Percentiles rank a stretch among this genome's conserved stretches.
phyloP scores from a whole-genome alignment of 345 rosid genomes.

The Atalantia buxifolia region DNA sequence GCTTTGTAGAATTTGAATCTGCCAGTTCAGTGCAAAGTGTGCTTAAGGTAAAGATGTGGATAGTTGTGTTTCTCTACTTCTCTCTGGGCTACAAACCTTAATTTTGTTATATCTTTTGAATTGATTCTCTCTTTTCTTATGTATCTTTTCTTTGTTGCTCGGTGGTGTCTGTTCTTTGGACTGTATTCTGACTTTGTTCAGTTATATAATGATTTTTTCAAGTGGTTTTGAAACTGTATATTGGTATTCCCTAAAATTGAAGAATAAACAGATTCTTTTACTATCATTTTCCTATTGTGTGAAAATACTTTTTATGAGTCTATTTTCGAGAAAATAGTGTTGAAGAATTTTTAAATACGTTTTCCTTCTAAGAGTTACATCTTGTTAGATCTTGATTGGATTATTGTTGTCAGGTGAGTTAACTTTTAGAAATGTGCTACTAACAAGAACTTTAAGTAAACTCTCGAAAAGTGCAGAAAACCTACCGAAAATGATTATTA shows the following conservation, averaged over 20 bases:
- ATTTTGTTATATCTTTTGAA: neutral
- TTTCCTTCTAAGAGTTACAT: neutral
- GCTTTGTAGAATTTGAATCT: slow-evolving; percentile 78
- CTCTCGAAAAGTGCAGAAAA: neutral
- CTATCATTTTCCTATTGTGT: neutral
- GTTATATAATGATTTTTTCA: neutral
- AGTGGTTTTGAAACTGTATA: neutral
- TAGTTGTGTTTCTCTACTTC: neutral
- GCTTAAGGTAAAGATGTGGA: slow-evolving; percentile 40
- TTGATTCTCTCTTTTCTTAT: neutral
- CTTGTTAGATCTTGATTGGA: neutral
- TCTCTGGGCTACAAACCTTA: neutral
- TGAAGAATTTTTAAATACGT: neutral
- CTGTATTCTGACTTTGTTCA: neutral
- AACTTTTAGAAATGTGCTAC: neutral
- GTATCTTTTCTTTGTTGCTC: neutral
- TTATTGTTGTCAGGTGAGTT: neutral
- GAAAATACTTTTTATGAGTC: neutral
- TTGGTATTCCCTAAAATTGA: neutral
- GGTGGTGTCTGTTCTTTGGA: neutral
- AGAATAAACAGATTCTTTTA: neutral
- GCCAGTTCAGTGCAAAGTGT: slow-evolving; percentile 60
- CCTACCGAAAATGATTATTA: neutral
- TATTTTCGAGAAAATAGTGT: neutral
- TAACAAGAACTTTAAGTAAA: neutral